Evolutionary conservation across 208 protist genomes (phyloP).

Genomic region (Porcisia deanei): DNA sequence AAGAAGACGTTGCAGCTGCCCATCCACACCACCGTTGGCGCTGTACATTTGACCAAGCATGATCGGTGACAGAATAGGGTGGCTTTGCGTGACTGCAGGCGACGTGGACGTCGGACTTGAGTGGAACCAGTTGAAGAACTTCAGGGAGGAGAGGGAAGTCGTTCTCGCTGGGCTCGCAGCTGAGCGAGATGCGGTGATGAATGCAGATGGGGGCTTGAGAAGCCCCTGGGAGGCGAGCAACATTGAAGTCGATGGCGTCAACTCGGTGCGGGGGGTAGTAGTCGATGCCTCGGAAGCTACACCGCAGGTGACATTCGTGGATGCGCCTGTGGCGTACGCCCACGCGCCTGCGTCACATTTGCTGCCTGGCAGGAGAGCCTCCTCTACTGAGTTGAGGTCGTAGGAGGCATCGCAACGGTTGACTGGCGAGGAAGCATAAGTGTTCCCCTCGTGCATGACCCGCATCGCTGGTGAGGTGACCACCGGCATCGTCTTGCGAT

Average conservation of each 20-base stretch:
- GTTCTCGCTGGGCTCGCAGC: slow-evolving; percentile 6
- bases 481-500: slow-evolving; percentile 13
- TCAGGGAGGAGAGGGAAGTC: slow-evolving; percentile 10
- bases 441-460: not conserved
- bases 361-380: slow-evolving; percentile 36
- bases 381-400: slow-evolving; percentile 22
- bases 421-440: not conserved
- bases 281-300: not conserved
- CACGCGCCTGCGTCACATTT: slow-evolving; percentile 14
- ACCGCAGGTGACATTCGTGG: not conserved
- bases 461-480: slow-evolving; percentile 7
- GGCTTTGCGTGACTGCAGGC: slow-evolving; percentile 1
- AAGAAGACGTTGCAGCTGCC: slow-evolving; percentile 29
- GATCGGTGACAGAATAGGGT: slow-evolving; percentile 22
- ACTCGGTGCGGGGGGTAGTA: not conserved
- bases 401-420: slow-evolving; percentile 6
- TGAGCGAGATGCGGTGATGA: slow-evolving; percentile 17
- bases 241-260: slow-evolving; percentile 9
- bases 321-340: slow-evolving; percentile 3
- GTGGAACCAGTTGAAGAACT: slow-evolving; percentile 22
- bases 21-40: slow-evolving; percentile 7
- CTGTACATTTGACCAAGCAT: slow-evolving; percentile 23
- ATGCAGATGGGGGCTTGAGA: slow-evolving; percentile 26
- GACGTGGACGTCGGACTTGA: slow-evolving; percentile 14
- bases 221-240: slow-evolving; percentile 28